Percentiles rank a stretch among this genome's conserved stretches.
Conservation (phyloP, 441 rosid genomes). For the Theobroma grandiflorum region DNA sequence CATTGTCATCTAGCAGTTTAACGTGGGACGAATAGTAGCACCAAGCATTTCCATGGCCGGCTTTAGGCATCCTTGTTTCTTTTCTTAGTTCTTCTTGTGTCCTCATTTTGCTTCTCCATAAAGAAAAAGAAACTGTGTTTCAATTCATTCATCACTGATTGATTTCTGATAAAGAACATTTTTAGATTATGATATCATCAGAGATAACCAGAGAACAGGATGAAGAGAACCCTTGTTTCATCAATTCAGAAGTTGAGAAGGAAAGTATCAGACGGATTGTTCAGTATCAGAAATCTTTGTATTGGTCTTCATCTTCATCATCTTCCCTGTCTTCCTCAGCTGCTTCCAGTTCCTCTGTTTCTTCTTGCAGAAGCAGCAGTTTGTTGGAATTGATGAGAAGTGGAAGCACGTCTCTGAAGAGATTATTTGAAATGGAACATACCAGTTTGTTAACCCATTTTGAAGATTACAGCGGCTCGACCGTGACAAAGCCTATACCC, state of each 20-base stretch:
- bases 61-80: constrained; percentile 9
- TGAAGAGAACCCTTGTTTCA: constrained; percentile 15
- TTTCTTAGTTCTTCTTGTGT: constrained; percentile 4
- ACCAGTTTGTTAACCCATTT: constrained; percentile 48
- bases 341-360: constrained; percentile 32
- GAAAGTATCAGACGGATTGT: constrained; percentile 41
- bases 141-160: background rate
- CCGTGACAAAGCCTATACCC: constrained; percentile 40
- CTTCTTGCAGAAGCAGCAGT: constrained; percentile 36
- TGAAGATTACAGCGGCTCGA: constrained; percentile 48
- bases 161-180: background rate
- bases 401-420: constrained; percentile 46
- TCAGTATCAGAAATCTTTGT: constrained; percentile 43
- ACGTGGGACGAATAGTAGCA: background rate
- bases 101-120: background rate
- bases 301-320: constrained; percentile 36
- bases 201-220: constrained; percentile 49
- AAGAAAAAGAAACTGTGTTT: background rate
- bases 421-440: constrained; percentile 60
- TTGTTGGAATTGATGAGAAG: constrained; percentile 49
- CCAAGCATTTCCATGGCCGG: constrained; percentile 28
- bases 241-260: constrained; percentile 31
- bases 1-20: background rate
- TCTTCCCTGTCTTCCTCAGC: constrained; percentile 29
- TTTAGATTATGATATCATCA: constrained; percentile 31